phyloP scores from a whole-genome alignment of 2,329 filamentous ascomycete genomes.

The Diaporthe vexans region DNA sequence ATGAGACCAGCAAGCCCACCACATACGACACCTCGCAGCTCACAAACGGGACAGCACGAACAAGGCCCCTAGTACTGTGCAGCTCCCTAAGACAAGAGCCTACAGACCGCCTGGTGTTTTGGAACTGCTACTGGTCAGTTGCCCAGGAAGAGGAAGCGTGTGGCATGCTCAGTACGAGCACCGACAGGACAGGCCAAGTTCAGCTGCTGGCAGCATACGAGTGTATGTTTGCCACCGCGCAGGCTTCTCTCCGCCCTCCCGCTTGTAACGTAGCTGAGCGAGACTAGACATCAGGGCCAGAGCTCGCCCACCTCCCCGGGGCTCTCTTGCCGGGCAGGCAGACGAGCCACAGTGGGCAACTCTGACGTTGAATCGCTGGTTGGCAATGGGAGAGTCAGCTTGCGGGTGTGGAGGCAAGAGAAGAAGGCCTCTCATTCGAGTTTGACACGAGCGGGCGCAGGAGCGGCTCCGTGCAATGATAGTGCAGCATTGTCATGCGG shows the following conservation, averaged over 20 bases:
- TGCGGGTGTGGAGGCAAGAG: slow-evolving; percentile 32
- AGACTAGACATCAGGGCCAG: slow-evolving; percentile 2
- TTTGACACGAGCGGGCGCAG: slow-evolving; percentile 39
- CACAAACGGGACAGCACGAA: slow-evolving; percentile 37
- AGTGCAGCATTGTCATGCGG: slow-evolving; percentile 39
- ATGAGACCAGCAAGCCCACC: slow-evolving; percentile 36
- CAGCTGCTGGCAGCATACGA: slow-evolving; percentile 38
- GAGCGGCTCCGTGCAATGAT: slow-evolving; percentile 39
- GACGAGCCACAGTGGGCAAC: slow-evolving; percentile 21
- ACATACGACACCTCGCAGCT: slow-evolving; percentile 42
- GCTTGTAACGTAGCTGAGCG: slow-evolving; percentile 10
- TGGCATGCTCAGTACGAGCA: slow-evolving; percentile 31
- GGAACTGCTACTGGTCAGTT: slow-evolving; percentile 35
- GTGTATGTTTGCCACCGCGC: slow-evolving; percentile 37
- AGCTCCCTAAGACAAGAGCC: slow-evolving; percentile 31
- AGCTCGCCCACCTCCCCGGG: background rate
- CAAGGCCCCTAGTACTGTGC: slow-evolving; percentile 30
- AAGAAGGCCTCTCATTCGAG: slow-evolving; percentile 30
- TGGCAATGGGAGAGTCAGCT: slow-evolving; percentile 22
- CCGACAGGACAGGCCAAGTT: slow-evolving; percentile 24
- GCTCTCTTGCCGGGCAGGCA: slow-evolving; percentile 24
- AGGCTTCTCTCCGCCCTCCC: slow-evolving; percentile 2
- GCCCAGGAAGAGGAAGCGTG: slow-evolving; percentile 20
- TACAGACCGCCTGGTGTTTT: slow-evolving; percentile 17
- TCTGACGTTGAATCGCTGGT: slow-evolving; percentile 24